Evolutionary conservation across 768 basidiomycete species (phyloP).

Genomic region (Russula olivacea): DNA sequence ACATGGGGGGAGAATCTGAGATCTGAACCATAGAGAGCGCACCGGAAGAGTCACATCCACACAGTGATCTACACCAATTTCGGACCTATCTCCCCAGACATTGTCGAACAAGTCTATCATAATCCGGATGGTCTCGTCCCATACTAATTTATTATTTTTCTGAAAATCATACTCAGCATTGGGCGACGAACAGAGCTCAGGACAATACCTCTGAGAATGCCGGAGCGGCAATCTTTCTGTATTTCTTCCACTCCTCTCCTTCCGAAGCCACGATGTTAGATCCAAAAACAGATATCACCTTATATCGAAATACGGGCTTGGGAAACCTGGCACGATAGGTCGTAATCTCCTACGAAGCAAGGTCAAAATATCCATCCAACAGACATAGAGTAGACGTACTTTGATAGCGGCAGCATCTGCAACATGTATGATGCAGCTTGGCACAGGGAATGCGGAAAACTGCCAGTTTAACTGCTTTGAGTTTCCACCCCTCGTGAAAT

Average conservation of each 20-base stretch:
- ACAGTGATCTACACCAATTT: slow-evolving; percentile 41
- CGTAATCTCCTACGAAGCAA: too few species aligned
- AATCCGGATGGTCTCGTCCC: slow-evolving; percentile 35
- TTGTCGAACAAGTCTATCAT: slow-evolving; percentile 34
- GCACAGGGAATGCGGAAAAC: slow-evolving; percentile 7
- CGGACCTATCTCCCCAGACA: slow-evolving; percentile 41
- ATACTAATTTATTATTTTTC: slow-evolving; percentile 38
- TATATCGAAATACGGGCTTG: too few species aligned
- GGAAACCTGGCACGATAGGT: too few species aligned
- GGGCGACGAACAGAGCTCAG: neutral
- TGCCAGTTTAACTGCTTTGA: neutral
- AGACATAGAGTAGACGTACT: neutral
- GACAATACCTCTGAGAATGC: slow-evolving; percentile 5
- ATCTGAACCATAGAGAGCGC: slow-evolving; percentile 10
- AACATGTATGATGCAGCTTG: neutral
- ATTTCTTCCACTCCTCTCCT: too few species aligned
- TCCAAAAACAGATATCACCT: too few species aligned
- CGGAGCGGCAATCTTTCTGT: too few species aligned
- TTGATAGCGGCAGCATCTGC: slow-evolving; percentile 21
- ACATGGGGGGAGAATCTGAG: too few species aligned
- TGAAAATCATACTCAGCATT: slow-evolving; percentile 6
- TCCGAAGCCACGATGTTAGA: too few species aligned
- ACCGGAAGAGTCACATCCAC: slow-evolving; percentile 52
- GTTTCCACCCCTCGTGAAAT: neutral
- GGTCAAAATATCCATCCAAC: neutral